Base-by-base conservation (phyloP, 164 flowering plant species). In the Nelumbo lutea region DNA sequence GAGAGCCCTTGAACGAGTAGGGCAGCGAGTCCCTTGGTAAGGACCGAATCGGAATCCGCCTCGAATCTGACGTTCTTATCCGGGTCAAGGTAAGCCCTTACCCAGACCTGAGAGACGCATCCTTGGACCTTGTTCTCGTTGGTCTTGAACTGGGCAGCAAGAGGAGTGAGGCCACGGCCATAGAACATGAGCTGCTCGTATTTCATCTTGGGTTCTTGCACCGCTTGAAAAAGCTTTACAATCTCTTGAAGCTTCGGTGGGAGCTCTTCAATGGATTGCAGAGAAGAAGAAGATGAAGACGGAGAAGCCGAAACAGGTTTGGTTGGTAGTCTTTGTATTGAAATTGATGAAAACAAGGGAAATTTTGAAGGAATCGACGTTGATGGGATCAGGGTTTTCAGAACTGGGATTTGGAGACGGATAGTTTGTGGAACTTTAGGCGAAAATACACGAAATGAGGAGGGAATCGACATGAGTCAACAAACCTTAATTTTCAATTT, bases 21-120 rank as follows among this genome's bases (percentile, higher is more conserved):
- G 58, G 98, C 98, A 46, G 98, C 98, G 2, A 95, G 86, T 2
- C 99, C 99, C 73, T 95, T 92, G 9, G 97, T 92, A 43, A 95
- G 84, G 7, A 80, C 85, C 5, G 99, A 89, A 64, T 95, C 99
- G 8, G 98, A 95, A 82, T 95, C 97, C 9, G 97, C 99, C 69
- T 95, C 91, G 64, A 79, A 95, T 4, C 72, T 69, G 1, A 95
- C 97, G 58, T 84, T 88, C 63, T 73, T 81, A 42, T 84, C 85
- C 1, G 64, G 13, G 38, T 90, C 94, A 1, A 95, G 70, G 62
- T 74, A 90, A 27, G 98, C 97, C 65, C 91, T 72, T 27, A 95
- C 96, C 97, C 97, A 95, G 7, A 95, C 97, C 86, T 92, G 98
- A 13, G 98, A 95, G 44, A 95, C 97, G 62, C 98, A 95, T 1